Conservation (phyloP, 768 basidiomycete genomes). For the Mycena rosella region DNA sequence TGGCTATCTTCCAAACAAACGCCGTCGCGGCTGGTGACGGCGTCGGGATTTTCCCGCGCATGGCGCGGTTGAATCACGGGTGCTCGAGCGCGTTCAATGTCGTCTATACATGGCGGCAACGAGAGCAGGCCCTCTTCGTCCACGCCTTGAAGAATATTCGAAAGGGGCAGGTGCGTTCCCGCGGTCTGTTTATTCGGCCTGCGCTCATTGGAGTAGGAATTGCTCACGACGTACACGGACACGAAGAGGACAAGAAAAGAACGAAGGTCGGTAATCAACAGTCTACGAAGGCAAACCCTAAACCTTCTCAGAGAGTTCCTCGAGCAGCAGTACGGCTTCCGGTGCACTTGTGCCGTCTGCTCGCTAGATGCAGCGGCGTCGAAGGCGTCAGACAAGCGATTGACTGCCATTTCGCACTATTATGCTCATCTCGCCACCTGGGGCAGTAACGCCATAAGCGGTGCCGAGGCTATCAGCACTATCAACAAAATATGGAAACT, state of each 20-base stretch:
- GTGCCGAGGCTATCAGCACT: slow-evolving; percentile 61
- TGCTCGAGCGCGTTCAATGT: slow-evolving; percentile 77
- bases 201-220: slow-evolving; percentile 56
- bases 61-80: slow-evolving; percentile 77
- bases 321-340: slow-evolving; percentile 65
- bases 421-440: slow-evolving; percentile 63
- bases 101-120: slow-evolving; percentile 71
- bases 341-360: slow-evolving; percentile 71
- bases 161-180: slow-evolving; percentile 60
- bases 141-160: slow-evolving; percentile 68
- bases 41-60: slow-evolving; percentile 75
- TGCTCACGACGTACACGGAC: slow-evolving; percentile 72
- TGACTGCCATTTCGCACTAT: slow-evolving; percentile 59
- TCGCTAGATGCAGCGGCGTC: slow-evolving; percentile 64
- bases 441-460: slow-evolving; percentile 59
- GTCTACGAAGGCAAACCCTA: background rate
- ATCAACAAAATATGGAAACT: slow-evolving; percentile 68
- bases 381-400: slow-evolving; percentile 62
- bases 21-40: slow-evolving; percentile 66
- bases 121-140: slow-evolving; percentile 63
- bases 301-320: slow-evolving; percentile 61
- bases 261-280: slow-evolving; percentile 57
- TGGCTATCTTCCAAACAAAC: slow-evolving; percentile 79
- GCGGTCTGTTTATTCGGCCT: slow-evolving; percentile 2
- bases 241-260: slow-evolving; percentile 66